Percentiles rank a stretch among this genome's conserved stretches.
Conservation (phyloP, 192 early-diverging fungal species). For the Backusella tarrabulga region DNA sequence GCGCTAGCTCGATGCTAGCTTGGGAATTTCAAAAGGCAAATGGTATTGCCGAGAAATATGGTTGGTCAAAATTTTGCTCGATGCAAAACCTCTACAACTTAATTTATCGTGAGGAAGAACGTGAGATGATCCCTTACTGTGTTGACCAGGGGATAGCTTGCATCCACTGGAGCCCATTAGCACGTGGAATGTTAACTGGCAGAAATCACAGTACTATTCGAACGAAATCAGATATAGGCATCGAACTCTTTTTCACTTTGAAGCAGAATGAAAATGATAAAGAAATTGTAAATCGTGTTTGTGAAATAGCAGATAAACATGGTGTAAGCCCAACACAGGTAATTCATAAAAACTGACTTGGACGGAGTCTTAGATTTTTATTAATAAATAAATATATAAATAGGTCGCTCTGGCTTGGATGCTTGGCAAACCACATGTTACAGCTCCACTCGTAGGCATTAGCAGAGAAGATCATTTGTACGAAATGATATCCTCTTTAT, state of each 20-base stretch:
- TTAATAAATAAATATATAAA: not conserved
- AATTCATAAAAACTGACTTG: conserved; percentile 8
- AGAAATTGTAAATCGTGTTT: conserved; percentile 23
- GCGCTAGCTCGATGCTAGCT: conserved; percentile 35
- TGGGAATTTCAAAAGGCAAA: conserved; percentile 53
- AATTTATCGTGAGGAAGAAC: conserved; percentile 53
- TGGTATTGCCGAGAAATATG: conserved; percentile 44
- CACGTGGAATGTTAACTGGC: conserved; percentile 42
- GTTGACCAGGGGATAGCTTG: conserved; percentile 41
- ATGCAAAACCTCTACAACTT: conserved; percentile 52
- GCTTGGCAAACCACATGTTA: conserved; percentile 18
- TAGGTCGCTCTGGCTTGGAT: conserved; percentile 29
- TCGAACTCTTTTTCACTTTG: not conserved
- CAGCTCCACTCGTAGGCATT: conserved; percentile 29
- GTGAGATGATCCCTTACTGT: conserved; percentile 54
- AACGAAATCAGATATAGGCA: not conserved
- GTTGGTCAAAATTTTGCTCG: conserved; percentile 49
- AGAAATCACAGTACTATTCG: conserved; percentile 6
- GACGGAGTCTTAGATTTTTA: conserved; percentile 3
- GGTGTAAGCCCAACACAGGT: conserved; percentile 19
- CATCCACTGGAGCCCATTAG: conserved; percentile 53
- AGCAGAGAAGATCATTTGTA: conserved; percentile 20
- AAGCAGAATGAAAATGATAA: not conserved
- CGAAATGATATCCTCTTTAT: conserved; percentile 14
- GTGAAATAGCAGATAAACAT: conserved; percentile 22